Base-by-base conservation (phyloP, 805 yeast species). In the Pichia phayaonensis region DNA sequence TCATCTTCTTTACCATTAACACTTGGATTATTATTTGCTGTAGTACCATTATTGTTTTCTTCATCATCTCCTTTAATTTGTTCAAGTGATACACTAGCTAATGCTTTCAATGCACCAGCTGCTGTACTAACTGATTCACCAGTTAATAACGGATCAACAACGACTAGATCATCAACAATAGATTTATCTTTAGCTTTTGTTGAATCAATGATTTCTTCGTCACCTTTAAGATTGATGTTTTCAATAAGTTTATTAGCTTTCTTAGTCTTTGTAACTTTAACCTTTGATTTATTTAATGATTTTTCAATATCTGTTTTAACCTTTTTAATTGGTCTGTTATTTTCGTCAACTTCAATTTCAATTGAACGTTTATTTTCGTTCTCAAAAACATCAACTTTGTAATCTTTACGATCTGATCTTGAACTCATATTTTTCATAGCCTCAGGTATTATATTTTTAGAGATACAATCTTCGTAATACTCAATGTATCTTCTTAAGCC, bases 381-480 rank as follows among this genome's bases (percentile, higher is more conserved):
- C 51, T 53, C 56, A 54, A 51, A 51, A 11, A 38, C 43, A 45
- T 51, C 54, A 36, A 44, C 54, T 48, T 50, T 50, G 42, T 41
- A 49, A 44, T 47, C 56, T 44, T 50, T 56, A 20, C 55, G 53
- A 66, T 54, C 72, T 67, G 48, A 75, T 73, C 64, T 72, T 43
- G 77, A 76, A 41, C 81, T 76, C 56, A 75, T 63, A 58, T 80
- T 78, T 54, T 74, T 79, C 77, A 83, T 80, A 29, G 84, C 81
- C 40, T 71, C 72, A 3, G 86, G 85, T 4, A 53, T 61, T 38
- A 67, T 59, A 31, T 71, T 72, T 18, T 67, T 65, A 8, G 58
- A 60, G 16, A 61, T 47, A 54, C 75, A 73, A 1, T 59, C 59
- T 31, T 79, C 79, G 62, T 77, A 83, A 58, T 81, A 80, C 3